phyloP scores from a whole-genome alignment of 192 early-diverging fungal genomes.

The Backusella westeae region DNA sequence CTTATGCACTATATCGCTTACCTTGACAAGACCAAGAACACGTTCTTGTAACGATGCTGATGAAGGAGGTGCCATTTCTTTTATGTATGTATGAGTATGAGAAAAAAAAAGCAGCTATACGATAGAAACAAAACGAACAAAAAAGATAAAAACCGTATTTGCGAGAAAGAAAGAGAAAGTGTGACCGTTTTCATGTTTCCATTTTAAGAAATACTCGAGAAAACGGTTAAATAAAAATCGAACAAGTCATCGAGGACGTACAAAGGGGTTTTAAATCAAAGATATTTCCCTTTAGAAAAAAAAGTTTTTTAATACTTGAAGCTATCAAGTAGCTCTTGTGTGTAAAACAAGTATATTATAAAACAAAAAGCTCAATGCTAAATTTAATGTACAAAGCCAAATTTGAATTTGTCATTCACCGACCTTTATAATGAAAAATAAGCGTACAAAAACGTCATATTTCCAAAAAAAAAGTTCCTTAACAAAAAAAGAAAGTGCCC shows the following conservation, averaged over 20 bases:
- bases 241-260: background rate
- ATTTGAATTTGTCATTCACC: too few relatives aligned
- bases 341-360: too few relatives aligned
- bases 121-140: slow-evolving; percentile 3
- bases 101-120: background rate
- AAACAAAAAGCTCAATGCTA: too few relatives aligned
- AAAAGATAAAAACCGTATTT: background rate
- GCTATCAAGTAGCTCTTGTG: background rate
- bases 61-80: slow-evolving; percentile 16
- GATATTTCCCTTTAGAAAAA: background rate
- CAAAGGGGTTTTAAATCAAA: background rate
- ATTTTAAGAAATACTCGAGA: background rate
- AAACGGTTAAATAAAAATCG: background rate
- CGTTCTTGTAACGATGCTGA: slow-evolving; percentile 15
- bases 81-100: background rate
- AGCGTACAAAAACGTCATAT: background rate
- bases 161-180: background rate
- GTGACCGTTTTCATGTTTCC: background rate
- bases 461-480: background rate
- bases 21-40: slow-evolving; percentile 24
- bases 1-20: background rate
- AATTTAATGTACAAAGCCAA: too few relatives aligned
- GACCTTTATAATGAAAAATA: too few relatives aligned
- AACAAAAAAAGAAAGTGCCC: background rate
- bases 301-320: background rate